Conservation (phyloP, 2,329 filamentous ascomycete species). For the Colletotrichum spaethianum region DNA sequence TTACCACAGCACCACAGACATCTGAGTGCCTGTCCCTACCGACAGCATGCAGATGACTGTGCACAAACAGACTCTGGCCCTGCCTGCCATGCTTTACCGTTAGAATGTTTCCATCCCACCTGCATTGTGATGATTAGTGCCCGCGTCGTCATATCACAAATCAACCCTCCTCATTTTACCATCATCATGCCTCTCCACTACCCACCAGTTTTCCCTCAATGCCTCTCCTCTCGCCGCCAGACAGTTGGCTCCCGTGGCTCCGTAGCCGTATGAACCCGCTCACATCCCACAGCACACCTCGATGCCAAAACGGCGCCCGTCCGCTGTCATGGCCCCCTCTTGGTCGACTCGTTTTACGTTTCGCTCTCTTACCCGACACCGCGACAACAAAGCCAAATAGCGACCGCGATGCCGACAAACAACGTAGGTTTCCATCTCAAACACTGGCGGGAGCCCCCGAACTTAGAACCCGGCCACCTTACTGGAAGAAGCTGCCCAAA, state of each 20-base stretch:
- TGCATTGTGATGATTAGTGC: background rate
- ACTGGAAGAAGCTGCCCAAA: background rate
- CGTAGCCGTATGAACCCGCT: background rate
- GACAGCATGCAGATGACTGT: conserved; percentile 5
- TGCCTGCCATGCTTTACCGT: conserved; percentile 6
- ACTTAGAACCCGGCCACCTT: background rate
- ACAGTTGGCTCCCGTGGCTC: background rate
- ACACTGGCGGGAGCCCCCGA: conserved; percentile 8
- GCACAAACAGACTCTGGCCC: background rate
- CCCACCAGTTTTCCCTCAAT: background rate
- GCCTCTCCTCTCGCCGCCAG: background rate
- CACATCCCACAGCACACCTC: background rate
- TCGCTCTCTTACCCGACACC: conserved; percentile 4
- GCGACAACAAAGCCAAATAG: conserved; percentile 21
- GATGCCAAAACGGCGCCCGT: conserved; percentile 11
- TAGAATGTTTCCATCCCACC: conserved; percentile 2
- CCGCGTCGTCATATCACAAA: background rate
- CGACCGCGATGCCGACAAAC: conserved; percentile 9
- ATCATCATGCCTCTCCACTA: conserved; percentile 21
- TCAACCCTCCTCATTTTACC: conserved; percentile 9
- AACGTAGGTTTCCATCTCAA: conserved; percentile 16
- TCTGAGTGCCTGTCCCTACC: conserved; percentile 10
- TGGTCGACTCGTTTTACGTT: conserved; percentile 23
- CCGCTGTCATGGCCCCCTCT: background rate
- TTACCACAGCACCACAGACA: background rate